These are phyloP conservation scores for Candida sakaeoensis DNA, from an alignment of 805 yeast species.

Conservation along the genomic window DNA sequence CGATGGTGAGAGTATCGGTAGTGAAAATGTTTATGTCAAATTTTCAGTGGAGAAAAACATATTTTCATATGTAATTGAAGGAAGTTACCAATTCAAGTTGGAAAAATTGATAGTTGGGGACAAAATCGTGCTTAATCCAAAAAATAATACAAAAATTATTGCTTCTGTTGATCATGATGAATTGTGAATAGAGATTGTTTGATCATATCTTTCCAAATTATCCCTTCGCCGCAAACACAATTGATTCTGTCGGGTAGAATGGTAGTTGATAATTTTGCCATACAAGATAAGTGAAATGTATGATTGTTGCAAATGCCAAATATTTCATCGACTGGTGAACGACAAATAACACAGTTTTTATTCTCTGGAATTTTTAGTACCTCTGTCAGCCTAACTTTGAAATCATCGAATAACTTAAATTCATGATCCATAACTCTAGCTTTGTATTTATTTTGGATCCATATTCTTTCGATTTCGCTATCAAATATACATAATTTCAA, in stretches of 20 bases:
- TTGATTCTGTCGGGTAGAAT: conserved; percentile 14
- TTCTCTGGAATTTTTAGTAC: conserved; percentile 2
- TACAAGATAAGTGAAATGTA: conserved; percentile 36
- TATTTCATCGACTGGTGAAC: not conserved
- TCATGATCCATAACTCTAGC: conserved; percentile 19
- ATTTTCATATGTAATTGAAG: conserved; percentile 16
- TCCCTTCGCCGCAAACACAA: conserved; percentile 16
- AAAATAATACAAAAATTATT: conserved; percentile 26
- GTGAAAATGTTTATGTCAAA: conserved; percentile 45
- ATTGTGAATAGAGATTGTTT: conserved; percentile 18
- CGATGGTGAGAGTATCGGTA: conserved; percentile 76
- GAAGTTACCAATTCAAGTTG: conserved; percentile 5
- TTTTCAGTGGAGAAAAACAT: conserved; percentile 36
- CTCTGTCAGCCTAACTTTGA: conserved; percentile 8
- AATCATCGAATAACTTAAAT: conserved; percentile 11
- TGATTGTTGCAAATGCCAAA: conserved; percentile 7
- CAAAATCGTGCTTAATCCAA: conserved; percentile 12
- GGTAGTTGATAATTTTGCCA: conserved; percentile 16
- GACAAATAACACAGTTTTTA: not conserved
- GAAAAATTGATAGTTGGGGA: conserved; percentile 3
- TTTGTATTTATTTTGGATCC: conserved; percentile 33
- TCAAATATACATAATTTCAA: conserved; percentile 47
- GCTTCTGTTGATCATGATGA: conserved; percentile 34
- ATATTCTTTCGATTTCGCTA: conserved; percentile 21
- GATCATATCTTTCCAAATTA: conserved; percentile 19